Base-by-base conservation (phyloP, 2,329 filamentous ascomycete species). In the Alternaria ethzedia region DNA sequence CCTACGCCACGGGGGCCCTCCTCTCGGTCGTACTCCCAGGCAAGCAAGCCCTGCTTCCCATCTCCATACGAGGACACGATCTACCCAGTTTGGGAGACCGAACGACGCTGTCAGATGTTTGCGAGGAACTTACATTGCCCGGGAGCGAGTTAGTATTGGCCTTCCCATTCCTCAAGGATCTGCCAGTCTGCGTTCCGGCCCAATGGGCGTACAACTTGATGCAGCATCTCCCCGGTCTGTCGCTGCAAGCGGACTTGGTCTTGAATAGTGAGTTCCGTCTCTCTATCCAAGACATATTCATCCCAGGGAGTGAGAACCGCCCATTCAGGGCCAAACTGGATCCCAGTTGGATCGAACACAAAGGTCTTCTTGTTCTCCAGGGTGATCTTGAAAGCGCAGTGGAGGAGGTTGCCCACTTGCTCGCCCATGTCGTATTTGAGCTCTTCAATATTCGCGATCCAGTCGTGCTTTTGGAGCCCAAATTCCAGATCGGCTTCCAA, bases 291-390 rank as follows among this genome's bases (percentile, higher is more conserved):
- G 8, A 36, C 21, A 26, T 63, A 67, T 4, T 36, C 36, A 6
- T 30, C 7, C 13, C 11, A 36, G 6, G 36, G 50, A 17, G 57
- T 45, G 10, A 68, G 47, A 3, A 71, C n/a, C 8, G 63, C 56
- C 70, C 68, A 70, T 6, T 64, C 45, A 4, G 62, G 52, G 2
- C 66, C 68, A 26, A 68, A 68, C 21, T 72, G 70, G 4, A 65
- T 46, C 4, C 70, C 68, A 1, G 70, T 72, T 0, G 68, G 66
- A 44, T 72, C 70, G 41, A 70, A 66, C 52, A 68, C 56, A 64
- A 44, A 41, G 13, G 3, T 47, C 30, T 6, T 25, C 20, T n/a
- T 21, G 36, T 28, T n/a, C 6, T 10, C 11, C 12, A 59, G 13
- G 2, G 20, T 21, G 21, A 69, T 41, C 11, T 46, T 4, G 21